Evolutionary conservation across 495 filamentous ascomycete genomes (phyloP), one percentile per base, ranked within the genome.

Genomic region (Podospora pseudocomata): DNA sequence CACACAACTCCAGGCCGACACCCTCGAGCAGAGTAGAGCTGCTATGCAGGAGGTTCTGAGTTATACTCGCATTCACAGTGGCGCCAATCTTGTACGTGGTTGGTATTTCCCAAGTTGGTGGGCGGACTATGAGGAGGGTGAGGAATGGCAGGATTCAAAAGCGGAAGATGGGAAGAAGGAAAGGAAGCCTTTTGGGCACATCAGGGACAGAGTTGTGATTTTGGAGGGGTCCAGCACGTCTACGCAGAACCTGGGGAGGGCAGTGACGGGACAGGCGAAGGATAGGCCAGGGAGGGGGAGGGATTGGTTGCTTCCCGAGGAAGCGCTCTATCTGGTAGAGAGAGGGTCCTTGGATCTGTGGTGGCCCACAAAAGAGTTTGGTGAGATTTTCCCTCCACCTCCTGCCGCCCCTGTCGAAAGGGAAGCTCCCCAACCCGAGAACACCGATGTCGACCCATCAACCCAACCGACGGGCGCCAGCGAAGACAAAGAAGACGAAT

Each of bases 1-100:
- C 66, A 98, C 95, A 16, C 81, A 86, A 59, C 86, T 89, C 65
- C 95, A 99, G 78, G 86, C 87, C 70, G 79, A 85, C 63, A 85
- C 89, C 27, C 89, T 99, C 60, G 87, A 88, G 69, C 87, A 90
- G 26, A 94, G 92, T 30, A 88, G 94, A n/a, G 81, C 84, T 65
- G 95, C 94, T 0, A 97, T 99, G 93, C 88, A 94, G 78, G 88
- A 92, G 72, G 94, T 93, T 5, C 85, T 99, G 70, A 84, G 86
- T 59, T 88, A 88, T 66, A 87, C 88, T 4, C 85, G 93, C 34
- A 74, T 89, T 4, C 92, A 94, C 70, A 68, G 78, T 32, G 44
- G 34, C 11, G 18, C 39, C 80, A 79, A 76, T 19, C 78, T 82
- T 60, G 74, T 86, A 4, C 75, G 90, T 7, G 93, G 80, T 30